These are phyloP conservation scores for Tirmania nivea DNA, from an alignment of 495 filamentous ascomycete species.

Conservation along the genomic window DNA sequence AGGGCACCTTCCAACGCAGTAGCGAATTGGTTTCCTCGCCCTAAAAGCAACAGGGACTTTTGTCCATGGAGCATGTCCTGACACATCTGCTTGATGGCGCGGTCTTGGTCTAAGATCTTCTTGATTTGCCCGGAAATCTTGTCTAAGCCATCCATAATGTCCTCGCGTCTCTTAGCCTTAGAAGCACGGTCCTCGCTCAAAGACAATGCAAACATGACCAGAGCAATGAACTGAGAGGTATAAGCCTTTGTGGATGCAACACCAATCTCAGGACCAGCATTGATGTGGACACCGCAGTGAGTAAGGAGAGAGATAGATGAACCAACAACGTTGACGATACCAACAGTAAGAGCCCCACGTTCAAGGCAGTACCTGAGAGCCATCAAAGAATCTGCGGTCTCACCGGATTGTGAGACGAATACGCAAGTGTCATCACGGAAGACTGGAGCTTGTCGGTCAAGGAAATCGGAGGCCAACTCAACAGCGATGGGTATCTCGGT, in stretches of 20 bases:
- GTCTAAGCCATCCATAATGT: constrained; percentile 84
- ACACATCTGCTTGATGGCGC: constrained; percentile 82
- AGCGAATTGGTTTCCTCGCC: constrained; percentile 86
- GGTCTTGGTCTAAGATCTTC: constrained; percentile 70
- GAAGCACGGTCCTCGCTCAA: constrained; percentile 89
- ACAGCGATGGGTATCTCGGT: constrained; percentile 95
- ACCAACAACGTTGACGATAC: constrained; percentile 93
- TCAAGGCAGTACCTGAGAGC: constrained; percentile 93
- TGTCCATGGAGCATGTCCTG: constrained; percentile 83
- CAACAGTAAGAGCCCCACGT: constrained; percentile 86
- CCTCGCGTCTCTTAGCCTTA: constrained; percentile 77
- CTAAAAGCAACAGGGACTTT: constrained; percentile 81
- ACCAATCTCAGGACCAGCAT: constrained; percentile 95
- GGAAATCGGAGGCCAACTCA: constrained; percentile 91
- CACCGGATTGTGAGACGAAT: constrained; percentile 94
- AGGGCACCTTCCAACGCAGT: constrained; percentile 94
- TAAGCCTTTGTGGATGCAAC: constrained; percentile 98
- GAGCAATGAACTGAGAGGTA: constrained; percentile 94
- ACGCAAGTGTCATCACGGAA: constrained; percentile 93
- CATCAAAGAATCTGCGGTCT: constrained; percentile 97
- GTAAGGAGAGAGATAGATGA: constrained; percentile 96
- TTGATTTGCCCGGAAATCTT: constrained; percentile 81
- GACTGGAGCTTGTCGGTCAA: constrained; percentile 91
- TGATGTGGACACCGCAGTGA: constrained; percentile 98
- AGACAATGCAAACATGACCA: constrained; percentile 97